A percentile compares a stretch with the other conserved stretches of the same genome.
phyloP scores from a whole-genome alignment of 1,284 basidiomycete genomes.

The Trichosporon ovoides region DNA sequence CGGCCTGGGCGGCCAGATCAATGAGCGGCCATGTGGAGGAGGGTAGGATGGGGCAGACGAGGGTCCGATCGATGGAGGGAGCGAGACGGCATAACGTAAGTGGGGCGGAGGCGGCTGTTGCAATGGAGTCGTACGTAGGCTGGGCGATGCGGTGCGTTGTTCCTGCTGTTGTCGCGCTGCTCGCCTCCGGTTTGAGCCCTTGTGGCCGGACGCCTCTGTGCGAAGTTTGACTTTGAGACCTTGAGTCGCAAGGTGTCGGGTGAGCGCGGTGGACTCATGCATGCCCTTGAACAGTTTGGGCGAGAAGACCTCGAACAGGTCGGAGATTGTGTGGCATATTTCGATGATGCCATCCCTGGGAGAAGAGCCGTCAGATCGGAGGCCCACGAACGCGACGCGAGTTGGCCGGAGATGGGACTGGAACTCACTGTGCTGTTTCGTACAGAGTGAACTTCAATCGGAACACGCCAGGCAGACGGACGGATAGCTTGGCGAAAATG shows the following conservation, averaged over 20 bases:
- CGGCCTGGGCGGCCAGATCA: not conserved
- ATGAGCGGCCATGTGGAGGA: not conserved
- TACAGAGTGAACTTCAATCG: conserved; percentile 46
- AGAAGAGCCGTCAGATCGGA: not conserved
- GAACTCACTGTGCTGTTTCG: conserved; percentile 43
- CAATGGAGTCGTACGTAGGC: not conserved
- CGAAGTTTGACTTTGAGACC: conserved; percentile 50
- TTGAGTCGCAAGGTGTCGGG: conserved; percentile 48
- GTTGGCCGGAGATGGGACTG: not conserved
- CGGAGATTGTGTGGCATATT: conserved; percentile 39
- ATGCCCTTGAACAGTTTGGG: conserved; percentile 51
- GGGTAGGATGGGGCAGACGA: conserved; percentile 4
- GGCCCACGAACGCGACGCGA: not conserved
- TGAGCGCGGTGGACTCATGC: conserved; percentile 47
- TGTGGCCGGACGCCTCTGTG: conserved; percentile 39
- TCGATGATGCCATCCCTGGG: conserved; percentile 33
- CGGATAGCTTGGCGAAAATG: conserved; percentile 48
- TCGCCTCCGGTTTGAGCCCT: conserved; percentile 17
- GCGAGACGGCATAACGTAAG: not conserved
- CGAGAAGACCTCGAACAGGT: conserved; percentile 49
- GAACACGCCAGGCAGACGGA: conserved; percentile 47
- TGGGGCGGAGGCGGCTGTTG: conserved; percentile 5
- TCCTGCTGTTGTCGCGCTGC: not conserved
- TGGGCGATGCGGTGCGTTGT: not conserved
- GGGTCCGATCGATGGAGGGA: not conserved